Evolutionary conservation across 257 asterid genomes (phyloP).

Genomic region (Gynochthodes officinalis): DNA sequence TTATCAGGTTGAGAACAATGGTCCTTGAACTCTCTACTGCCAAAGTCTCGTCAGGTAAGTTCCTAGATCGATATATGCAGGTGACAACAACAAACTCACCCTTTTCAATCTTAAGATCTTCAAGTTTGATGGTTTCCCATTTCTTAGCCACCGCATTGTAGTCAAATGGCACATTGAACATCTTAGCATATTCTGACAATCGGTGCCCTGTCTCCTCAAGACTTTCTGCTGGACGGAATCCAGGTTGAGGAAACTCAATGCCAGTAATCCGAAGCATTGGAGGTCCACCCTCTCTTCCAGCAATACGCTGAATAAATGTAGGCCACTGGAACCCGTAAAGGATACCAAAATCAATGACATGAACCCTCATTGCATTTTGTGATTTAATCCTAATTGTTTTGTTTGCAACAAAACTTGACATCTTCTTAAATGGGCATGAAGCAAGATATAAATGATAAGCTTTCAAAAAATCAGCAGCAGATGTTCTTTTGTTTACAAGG

Average conservation of each 20-base stretch:
- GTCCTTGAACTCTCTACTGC: conserved; percentile 21
- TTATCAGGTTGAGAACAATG: conserved; percentile 20
- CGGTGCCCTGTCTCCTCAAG: conserved; percentile 26
- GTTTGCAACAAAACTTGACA: conserved; percentile 17
- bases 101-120: conserved; percentile 20
- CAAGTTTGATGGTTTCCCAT: conserved; percentile 16
- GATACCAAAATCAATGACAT: conserved; percentile 26
- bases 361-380: conserved; percentile 8
- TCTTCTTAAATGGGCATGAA: conserved; percentile 25
- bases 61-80: conserved; percentile 16
- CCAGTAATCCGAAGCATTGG: conserved; percentile 25
- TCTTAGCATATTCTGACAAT: conserved; percentile 19
- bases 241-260: conserved; percentile 27
- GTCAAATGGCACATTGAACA: conserved; percentile 23
- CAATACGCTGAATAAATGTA: conserved; percentile 18
- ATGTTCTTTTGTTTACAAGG: conserved; percentile 17
- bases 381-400: conserved; percentile 10
- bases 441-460: conserved; percentile 25
- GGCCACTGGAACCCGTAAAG: conserved; percentile 29
- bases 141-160: conserved; percentile 23
- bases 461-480: conserved; percentile 24
- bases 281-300: conserved; percentile 23
- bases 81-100: conserved; percentile 22
- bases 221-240: conserved; percentile 23
- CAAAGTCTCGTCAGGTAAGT: conserved; percentile 19